Conservation (phyloP, 2,329 filamentous ascomycete genomes). For the Penicillium oxalicum region DNA sequence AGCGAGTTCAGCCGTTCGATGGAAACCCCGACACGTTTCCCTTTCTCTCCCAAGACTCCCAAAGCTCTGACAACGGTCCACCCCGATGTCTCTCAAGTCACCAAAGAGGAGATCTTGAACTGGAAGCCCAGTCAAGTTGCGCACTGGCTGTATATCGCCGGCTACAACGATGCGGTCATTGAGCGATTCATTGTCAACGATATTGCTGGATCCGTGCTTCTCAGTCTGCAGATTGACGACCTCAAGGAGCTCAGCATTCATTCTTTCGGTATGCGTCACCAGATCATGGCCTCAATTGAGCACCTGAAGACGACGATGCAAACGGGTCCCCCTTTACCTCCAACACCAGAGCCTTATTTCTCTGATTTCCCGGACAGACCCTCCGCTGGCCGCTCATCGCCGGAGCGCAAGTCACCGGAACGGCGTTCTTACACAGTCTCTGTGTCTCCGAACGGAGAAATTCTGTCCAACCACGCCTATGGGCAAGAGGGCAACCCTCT, state of each 20-base stretch:
- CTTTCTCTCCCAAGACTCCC: too few relatives aligned
- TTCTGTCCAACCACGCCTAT: slow-evolving; percentile 6
- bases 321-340: too few relatives aligned
- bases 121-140: too few relatives aligned
- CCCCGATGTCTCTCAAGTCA: too few relatives aligned
- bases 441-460: slow-evolving; percentile 5
- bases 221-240: slow-evolving; percentile 74
- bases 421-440: slow-evolving; percentile 8
- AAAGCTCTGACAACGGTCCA: too few relatives aligned
- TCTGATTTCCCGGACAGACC: neutral
- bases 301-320: slow-evolving; percentile 39
- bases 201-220: slow-evolving; percentile 78
- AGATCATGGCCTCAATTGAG: slow-evolving; percentile 55
- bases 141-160: too few relatives aligned
- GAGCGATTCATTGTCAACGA: slow-evolving; percentile 88
- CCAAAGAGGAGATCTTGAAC: slow-evolving; percentile 63
- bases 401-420: neutral
- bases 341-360: too few relatives aligned
- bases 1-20: too few relatives aligned
- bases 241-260: slow-evolving; percentile 58
- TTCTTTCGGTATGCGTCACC: slow-evolving; percentile 59
- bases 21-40: too few relatives aligned
- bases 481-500: slow-evolving; percentile 31
- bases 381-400: neutral
- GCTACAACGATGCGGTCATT: slow-evolving; percentile 29